These are phyloP conservation scores for Boletus pseudopeckii DNA, from an alignment of 768 basidiomycete genomes.

Conservation along the genomic window DNA sequence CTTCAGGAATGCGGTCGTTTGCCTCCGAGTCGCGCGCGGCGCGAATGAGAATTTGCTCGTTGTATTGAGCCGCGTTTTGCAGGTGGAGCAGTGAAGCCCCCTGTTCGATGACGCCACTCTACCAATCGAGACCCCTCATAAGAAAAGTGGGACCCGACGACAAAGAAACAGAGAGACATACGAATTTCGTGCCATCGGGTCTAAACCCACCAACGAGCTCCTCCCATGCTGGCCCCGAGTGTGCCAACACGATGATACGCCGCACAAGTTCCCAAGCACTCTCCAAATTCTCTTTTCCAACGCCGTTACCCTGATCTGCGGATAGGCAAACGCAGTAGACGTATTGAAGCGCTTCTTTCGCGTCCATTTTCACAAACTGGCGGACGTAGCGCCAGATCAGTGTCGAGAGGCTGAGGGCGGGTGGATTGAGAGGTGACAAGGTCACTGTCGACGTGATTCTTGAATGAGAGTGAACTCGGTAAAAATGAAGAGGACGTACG, in stretches of 20 bases:
- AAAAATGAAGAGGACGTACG: conserved; percentile 44
- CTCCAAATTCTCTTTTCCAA: conserved; percentile 84
- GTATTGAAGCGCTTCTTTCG: conserved; percentile 92
- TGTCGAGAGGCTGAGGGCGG: conserved; percentile 77
- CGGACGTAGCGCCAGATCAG: conserved; percentile 91
- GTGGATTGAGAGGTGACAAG: conserved; percentile 60
- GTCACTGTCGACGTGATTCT: conserved; percentile 49
- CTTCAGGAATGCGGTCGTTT: conserved; percentile 83
- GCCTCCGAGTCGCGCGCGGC: conserved; percentile 81
- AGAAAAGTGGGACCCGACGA: neutral
- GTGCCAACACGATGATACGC: conserved; percentile 74
- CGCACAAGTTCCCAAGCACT: conserved; percentile 76
- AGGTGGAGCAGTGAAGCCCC: conserved; percentile 75
- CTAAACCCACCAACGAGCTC: conserved; percentile 93
- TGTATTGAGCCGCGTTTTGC: conserved; percentile 61
- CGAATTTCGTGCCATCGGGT: conserved; percentile 85
- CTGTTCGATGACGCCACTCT: conserved; percentile 89
- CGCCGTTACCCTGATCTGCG: conserved; percentile 62
- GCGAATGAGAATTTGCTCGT: conserved; percentile 76
- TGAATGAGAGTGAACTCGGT: neutral
- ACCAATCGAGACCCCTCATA: conserved; percentile 2
- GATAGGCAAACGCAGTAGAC: conserved; percentile 82
- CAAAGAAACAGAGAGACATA: conserved; percentile 38
- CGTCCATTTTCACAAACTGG: conserved; percentile 89
- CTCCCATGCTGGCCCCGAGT: conserved; percentile 81